phyloP scores from a whole-genome alignment of 73 alveolate species.

The Effrenium voratum region DNA sequence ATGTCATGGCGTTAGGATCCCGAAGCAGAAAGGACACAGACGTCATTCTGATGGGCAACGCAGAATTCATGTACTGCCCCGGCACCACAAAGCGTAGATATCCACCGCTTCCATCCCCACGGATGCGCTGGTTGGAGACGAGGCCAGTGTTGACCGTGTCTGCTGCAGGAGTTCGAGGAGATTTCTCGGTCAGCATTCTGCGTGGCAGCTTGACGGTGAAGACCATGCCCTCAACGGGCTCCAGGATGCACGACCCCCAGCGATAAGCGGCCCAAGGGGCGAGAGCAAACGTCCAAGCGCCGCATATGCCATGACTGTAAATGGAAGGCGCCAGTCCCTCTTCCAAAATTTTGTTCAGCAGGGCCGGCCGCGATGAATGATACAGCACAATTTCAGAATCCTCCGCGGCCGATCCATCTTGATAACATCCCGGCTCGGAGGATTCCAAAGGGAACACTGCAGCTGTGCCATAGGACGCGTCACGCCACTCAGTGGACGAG shows the following conservation, averaged over 20 bases:
- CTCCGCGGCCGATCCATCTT: not conserved
- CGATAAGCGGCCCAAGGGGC: constrained; percentile 32
- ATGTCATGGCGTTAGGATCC: too few species aligned
- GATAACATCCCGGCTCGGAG: not conserved
- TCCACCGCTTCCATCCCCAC: not conserved
- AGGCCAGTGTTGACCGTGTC: not conserved
- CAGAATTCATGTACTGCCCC: not conserved
- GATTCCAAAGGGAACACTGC: constrained; percentile 4
- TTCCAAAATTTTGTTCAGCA: not conserved
- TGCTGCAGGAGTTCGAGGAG: not conserved
- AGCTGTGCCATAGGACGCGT: not conserved
- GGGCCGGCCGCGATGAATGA: constrained; percentile 44
- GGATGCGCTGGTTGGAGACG: not conserved
- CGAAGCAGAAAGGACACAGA: too few species aligned
- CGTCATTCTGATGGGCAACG: too few species aligned
- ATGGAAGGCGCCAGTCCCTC: constrained; percentile 9
- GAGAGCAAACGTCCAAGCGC: not conserved
- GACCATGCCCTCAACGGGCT: constrained; percentile 23
- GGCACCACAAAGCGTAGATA: not conserved
- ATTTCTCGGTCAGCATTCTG: not conserved
- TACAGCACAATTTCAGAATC: not conserved
- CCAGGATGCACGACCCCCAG: constrained; percentile 39
- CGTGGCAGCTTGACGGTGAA: not conserved
- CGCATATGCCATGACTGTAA: not conserved
- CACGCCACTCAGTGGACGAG: constrained; percentile 4